Conservation (phyloP, 805 yeast species). For the Ogataea ganodermae region DNA sequence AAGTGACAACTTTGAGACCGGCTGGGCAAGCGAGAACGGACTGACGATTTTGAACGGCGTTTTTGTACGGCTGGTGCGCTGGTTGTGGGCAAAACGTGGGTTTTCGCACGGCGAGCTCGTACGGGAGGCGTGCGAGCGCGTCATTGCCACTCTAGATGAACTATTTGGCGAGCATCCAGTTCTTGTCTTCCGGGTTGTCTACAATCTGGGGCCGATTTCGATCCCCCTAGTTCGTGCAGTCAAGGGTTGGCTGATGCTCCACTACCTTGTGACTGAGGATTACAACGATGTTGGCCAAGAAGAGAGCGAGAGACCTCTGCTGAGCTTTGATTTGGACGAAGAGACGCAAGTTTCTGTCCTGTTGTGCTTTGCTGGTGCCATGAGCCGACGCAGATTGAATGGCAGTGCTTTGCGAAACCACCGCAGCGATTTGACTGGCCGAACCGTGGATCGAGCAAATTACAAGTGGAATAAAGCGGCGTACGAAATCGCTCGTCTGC, state of each 20-base stretch:
- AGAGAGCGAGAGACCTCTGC: not conserved
- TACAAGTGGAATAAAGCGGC: constrained; percentile 12
- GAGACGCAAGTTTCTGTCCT: constrained; percentile 10
- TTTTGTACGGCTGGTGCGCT: constrained; percentile 13
- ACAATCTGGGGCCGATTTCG: constrained; percentile 14
- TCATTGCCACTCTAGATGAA: constrained; percentile 5
- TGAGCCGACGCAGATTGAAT: constrained; percentile 13
- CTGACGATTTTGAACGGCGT: constrained; percentile 15
- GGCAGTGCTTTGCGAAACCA: not conserved
- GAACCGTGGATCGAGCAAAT: constrained; percentile 1
- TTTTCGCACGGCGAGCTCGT: not conserved
- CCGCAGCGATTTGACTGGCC: not conserved
- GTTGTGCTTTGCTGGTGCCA: constrained; percentile 14
- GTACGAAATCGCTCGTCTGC: constrained; percentile 14
- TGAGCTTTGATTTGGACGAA: not conserved
- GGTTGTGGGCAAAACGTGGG: not conserved
- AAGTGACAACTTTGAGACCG: constrained; percentile 9
- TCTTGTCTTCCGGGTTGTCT: constrained; percentile 17
- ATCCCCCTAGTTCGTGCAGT: constrained; percentile 17
- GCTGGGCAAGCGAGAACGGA: constrained; percentile 11
- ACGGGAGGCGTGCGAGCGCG: constrained; percentile 1
- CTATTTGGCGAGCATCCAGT: constrained; percentile 9
- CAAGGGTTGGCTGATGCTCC: constrained; percentile 21
- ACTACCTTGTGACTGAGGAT: constrained; percentile 14
- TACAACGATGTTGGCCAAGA: constrained; percentile 16